Conservation (phyloP, 257 asterid species). For the Przewalskia tangutica region DNA sequence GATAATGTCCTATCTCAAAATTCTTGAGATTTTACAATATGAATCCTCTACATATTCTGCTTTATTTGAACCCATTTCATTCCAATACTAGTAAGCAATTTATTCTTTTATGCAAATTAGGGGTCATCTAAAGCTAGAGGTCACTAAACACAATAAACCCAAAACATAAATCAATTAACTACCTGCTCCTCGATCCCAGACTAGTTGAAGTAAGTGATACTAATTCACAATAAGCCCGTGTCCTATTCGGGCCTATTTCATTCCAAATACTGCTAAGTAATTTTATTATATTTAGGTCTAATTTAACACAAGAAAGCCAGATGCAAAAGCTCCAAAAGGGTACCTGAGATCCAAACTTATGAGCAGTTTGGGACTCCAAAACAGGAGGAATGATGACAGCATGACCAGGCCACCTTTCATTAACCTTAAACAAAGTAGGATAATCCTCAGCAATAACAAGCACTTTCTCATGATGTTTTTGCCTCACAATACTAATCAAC, state of each 20-base stretch:
- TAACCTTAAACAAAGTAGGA: conserved; percentile 72
- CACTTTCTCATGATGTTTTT: conserved; percentile 82
- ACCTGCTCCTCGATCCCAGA: neutral
- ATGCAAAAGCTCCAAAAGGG: neutral
- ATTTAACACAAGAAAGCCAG: neutral
- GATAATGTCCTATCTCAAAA: neutral
- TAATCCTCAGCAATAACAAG: conserved; percentile 96
- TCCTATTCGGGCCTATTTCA: too few species aligned
- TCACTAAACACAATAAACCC: neutral
- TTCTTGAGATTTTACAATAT: neutral
- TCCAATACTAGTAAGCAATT: neutral
- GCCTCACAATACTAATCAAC: conserved; percentile 81
- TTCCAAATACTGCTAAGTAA: neutral
- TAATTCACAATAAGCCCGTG: neutral
- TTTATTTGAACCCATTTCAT: neutral
- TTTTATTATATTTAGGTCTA: neutral
- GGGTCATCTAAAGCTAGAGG: neutral
- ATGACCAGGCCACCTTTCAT: conserved; percentile 95
- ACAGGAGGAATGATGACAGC: conserved; percentile 93
- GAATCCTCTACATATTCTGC: neutral
- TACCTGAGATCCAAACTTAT: conserved; percentile 98
- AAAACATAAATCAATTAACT: neutral
- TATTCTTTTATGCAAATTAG: neutral
- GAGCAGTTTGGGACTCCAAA: conserved; percentile 66
- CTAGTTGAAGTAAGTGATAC: neutral